phyloP scores from a whole-genome alignment of 768 basidiomycete genomes.

The Sarcomyxa edulis region DNA sequence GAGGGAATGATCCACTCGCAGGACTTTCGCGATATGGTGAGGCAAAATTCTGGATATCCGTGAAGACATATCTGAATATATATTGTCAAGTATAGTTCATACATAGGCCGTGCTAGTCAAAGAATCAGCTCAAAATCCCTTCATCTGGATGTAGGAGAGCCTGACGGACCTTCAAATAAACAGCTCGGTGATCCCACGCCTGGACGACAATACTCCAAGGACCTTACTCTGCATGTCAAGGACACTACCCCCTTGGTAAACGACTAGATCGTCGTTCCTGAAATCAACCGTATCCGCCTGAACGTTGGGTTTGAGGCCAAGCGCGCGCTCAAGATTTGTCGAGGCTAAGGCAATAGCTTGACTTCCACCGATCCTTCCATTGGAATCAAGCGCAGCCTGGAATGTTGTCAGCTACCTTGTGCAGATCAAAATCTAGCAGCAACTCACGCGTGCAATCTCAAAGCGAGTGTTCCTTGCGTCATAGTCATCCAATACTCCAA shows the following conservation, averaged over 20 bases:
- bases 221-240: slow-evolving; percentile 41
- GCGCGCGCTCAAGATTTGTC: slow-evolving; percentile 34
- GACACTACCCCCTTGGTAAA: slow-evolving; percentile 30
- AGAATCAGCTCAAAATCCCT: no score
- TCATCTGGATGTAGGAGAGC: no score
- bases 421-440: not conserved
- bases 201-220: slow-evolving; percentile 33
- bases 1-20: no score
- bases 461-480: slow-evolving; percentile 65
- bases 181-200: slow-evolving; percentile 28
- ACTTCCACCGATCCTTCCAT: slow-evolving; percentile 32
- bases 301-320: slow-evolving; percentile 25
- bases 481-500: slow-evolving; percentile 57
- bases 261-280: slow-evolving; percentile 31
- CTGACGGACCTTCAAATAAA: no score
- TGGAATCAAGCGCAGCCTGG: slow-evolving; percentile 22
- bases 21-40: no score
- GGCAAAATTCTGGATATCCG: no score
- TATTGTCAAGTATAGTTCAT: no score
- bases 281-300: slow-evolving; percentile 6
- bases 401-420: not conserved
- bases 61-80: no score
- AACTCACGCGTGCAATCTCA: slow-evolving; percentile 51
- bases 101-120: no score
- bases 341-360: slow-evolving; percentile 36